These are phyloP conservation scores for Arbutus unedo DNA, from an alignment of 148 eudicot genomes.

Conservation along the genomic window DNA sequence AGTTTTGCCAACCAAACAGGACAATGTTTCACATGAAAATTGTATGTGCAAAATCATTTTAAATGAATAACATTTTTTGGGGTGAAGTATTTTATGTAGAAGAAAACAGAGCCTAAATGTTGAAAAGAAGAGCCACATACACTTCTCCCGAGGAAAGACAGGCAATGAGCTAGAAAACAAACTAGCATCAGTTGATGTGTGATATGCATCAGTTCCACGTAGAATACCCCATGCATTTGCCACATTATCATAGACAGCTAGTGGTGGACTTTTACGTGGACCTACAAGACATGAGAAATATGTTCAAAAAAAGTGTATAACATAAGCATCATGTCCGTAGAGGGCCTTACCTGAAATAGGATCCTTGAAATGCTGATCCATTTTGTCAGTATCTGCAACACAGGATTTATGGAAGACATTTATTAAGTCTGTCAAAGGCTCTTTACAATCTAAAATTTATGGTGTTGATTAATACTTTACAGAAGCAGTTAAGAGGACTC, in stretches of 20 bases:
- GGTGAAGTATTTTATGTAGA: neutral
- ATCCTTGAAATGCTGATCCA: slow-evolving; percentile 37
- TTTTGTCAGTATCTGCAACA: slow-evolving; percentile 31
- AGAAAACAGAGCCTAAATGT: neutral
- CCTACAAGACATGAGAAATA: slow-evolving; percentile 23
- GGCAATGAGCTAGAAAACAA: slow-evolving; percentile 59
- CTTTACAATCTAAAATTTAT: neutral
- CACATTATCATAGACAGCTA: slow-evolving; percentile 20
- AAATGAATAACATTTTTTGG: neutral
- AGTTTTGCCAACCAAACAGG: neutral
- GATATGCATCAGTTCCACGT: slow-evolving; percentile 22
- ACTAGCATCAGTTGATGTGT: slow-evolving; percentile 45
- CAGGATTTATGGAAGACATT: neutral
- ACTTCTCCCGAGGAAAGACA: slow-evolving; percentile 38
- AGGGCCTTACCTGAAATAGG: slow-evolving; percentile 26
- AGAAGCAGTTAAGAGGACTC: neutral
- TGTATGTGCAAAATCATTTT: neutral
- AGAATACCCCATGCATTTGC: slow-evolving; percentile 42
- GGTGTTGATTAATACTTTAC: neutral
- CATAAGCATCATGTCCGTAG: neutral
- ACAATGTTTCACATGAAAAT: neutral
- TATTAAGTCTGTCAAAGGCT: neutral
- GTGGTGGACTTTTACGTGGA: slow-evolving; percentile 17
- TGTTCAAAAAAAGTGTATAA: neutral
- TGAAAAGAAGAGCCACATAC: slow-evolving; percentile 27